Evolutionary conservation across 306 rosid species (phyloP).

Genomic region (Dicorynia guianensis): DNA sequence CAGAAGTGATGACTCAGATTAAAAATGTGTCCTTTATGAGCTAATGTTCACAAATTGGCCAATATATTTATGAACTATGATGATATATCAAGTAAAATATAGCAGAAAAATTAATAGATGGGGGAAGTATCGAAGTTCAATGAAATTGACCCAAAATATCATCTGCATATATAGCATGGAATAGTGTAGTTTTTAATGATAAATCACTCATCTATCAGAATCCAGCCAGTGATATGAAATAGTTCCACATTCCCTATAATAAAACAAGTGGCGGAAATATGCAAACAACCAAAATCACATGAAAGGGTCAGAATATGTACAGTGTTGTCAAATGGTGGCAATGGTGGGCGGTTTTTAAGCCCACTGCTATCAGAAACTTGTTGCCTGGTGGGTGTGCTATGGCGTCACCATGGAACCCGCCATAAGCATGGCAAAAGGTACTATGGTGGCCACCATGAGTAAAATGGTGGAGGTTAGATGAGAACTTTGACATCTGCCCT

Average conservation of each 20-base stretch:
- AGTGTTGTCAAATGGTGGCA: no score
- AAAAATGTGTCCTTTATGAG: neutral
- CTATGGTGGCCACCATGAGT: no score
- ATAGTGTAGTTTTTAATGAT: neutral
- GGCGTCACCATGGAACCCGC: no score
- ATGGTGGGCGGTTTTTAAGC: no score
- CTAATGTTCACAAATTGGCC: conserved; percentile 15
- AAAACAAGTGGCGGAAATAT: neutral
- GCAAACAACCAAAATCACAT: neutral
- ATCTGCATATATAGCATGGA: neutral
- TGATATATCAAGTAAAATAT: conserved; percentile 13
- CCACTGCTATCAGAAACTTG: no score
- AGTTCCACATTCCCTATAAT: no score
- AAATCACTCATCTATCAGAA: neutral
- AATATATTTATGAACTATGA: neutral
- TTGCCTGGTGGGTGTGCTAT: no score
- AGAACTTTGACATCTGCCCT: no score
- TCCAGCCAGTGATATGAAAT: neutral
- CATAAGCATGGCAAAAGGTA: no score
- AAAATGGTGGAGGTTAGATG: no score
- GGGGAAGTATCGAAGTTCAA: no score
- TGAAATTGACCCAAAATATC: neutral
- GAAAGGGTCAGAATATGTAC: neutral
- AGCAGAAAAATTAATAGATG: neutral
- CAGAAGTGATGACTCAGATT: conserved; percentile 4